phyloP scores from a whole-genome alignment of 2,329 filamentous ascomycete genomes.

The Colletotrichum plurivorum region DNA sequence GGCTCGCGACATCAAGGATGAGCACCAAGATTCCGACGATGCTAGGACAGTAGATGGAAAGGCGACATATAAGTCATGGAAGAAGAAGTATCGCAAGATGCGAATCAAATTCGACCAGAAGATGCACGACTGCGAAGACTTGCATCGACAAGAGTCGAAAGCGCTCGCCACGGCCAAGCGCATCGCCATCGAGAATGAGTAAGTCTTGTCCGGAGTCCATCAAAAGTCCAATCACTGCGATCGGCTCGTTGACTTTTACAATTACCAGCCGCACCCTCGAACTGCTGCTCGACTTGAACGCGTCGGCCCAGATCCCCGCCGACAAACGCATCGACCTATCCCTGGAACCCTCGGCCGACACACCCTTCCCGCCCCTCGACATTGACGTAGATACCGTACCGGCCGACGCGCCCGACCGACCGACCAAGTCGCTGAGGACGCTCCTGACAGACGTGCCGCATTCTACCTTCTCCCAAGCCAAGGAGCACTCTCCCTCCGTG shows the following conservation, averaged over 20 bases:
- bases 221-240: neutral
- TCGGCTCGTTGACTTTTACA: constrained; percentile 6
- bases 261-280: constrained; percentile 84
- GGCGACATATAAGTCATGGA: constrained; percentile 77
- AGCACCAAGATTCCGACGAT: constrained; percentile 55
- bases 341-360: constrained; percentile 59
- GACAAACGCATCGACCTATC: constrained; percentile 82
- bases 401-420: constrained; percentile 59
- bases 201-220: constrained; percentile 54
- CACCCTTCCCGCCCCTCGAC: constrained; percentile 50
- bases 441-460: constrained; percentile 69
- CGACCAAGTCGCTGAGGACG: constrained; percentile 63
- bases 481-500: constrained; percentile 74
- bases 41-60: constrained; percentile 57
- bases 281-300: constrained; percentile 90
- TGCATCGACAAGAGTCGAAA: constrained; percentile 86
- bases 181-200: constrained; percentile 95
- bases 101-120: constrained; percentile 82
- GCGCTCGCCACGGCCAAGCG: constrained; percentile 85
- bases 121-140: constrained; percentile 84
- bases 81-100: constrained; percentile 98
- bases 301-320: constrained; percentile 81
- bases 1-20: constrained; percentile 55
- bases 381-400: constrained; percentile 48
- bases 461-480: constrained; percentile 65